Evolutionary conservation across 495 filamentous ascomycete genomes (phyloP).

Genomic region (Aspergillus hancockii): DNA sequence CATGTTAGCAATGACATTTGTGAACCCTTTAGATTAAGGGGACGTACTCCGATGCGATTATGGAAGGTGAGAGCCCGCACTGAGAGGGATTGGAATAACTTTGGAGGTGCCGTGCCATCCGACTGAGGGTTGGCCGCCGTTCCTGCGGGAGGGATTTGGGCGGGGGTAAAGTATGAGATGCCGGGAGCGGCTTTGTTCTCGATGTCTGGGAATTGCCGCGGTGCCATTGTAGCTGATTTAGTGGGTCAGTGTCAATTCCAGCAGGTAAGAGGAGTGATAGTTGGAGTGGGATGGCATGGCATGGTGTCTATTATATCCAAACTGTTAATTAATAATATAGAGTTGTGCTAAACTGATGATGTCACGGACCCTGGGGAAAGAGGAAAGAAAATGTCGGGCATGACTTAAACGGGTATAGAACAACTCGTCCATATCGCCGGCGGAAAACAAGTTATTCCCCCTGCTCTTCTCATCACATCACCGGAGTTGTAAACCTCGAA

Average conservation of each 20-base stretch:
- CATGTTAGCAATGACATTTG: too few relatives aligned
- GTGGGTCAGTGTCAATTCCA: too few relatives aligned
- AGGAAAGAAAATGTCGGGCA: neutral
- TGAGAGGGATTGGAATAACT: slow-evolving; percentile 60
- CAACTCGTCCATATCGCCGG: too few relatives aligned
- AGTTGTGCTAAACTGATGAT: neutral
- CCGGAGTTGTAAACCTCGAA: too few relatives aligned
- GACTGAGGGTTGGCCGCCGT: slow-evolving; percentile 56
- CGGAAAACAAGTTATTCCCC: neutral
- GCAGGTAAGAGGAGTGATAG: too few relatives aligned
- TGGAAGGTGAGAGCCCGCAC: slow-evolving; percentile 53
- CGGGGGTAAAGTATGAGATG: slow-evolving; percentile 63
- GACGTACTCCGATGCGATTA: slow-evolving; percentile 53
- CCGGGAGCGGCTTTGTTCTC: slow-evolving; percentile 38
- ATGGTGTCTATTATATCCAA: neutral
- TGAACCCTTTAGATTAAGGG: slow-evolving; percentile 8
- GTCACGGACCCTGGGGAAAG: neutral
- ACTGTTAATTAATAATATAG: neutral
- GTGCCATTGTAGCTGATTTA: neutral
- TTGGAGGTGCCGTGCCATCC: slow-evolving; percentile 53
- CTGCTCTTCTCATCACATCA: neutral
- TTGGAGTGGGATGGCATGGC: neutral
- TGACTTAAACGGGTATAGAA: too few relatives aligned
- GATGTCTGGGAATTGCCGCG: slow-evolving; percentile 30
- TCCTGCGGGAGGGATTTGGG: slow-evolving; percentile 58